These are phyloP conservation scores for Melastoma malabathricum DNA, from an alignment of 345 rosid genomes.

Conservation along the genomic window DNA sequence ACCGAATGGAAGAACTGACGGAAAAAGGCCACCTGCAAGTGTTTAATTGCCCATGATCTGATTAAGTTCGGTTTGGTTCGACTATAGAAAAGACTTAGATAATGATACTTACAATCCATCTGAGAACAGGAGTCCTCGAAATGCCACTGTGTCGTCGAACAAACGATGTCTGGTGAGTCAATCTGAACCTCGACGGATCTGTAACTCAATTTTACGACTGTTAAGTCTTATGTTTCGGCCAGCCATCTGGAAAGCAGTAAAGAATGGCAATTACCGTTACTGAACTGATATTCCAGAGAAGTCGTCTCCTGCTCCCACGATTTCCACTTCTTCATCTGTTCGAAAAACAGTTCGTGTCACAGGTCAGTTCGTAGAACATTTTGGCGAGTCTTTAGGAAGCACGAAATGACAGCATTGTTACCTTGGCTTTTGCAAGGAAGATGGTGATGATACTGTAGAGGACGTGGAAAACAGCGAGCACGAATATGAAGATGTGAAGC, in stretches of 20 bases:
- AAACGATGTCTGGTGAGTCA: constrained; percentile 33
- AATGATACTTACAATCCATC: constrained; percentile 28
- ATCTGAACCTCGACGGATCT: constrained; percentile 38
- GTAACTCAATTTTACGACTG: not conserved
- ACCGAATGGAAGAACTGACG: constrained; percentile 32
- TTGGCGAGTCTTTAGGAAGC: not conserved
- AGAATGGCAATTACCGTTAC: constrained; percentile 16
- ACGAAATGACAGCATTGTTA: not conserved
- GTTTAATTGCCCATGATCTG: not conserved
- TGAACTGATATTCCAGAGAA: constrained; percentile 28
- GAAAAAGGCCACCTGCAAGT: constrained; percentile 26
- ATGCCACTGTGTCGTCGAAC: constrained; percentile 30
- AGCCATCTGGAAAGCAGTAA: too few relatives aligned
- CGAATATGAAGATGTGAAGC: constrained; percentile 33
- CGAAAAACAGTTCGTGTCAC: not conserved
- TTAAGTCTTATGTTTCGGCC: not conserved
- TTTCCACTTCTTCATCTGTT: constrained; percentile 34
- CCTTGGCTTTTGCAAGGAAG: constrained; percentile 28
- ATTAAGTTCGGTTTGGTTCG: too few relatives aligned
- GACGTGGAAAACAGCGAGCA: constrained; percentile 29
- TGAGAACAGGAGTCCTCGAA: constrained; percentile 22
- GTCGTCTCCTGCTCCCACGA: constrained; percentile 32
- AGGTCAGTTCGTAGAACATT: too few relatives aligned
- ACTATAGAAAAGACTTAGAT: not conserved
- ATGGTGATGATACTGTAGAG: constrained; percentile 26